These are phyloP conservation scores for Neckera pumila DNA, from an alignment of 225 moss, liverwort and hornwort genomes.

Conservation along the genomic window DNA sequence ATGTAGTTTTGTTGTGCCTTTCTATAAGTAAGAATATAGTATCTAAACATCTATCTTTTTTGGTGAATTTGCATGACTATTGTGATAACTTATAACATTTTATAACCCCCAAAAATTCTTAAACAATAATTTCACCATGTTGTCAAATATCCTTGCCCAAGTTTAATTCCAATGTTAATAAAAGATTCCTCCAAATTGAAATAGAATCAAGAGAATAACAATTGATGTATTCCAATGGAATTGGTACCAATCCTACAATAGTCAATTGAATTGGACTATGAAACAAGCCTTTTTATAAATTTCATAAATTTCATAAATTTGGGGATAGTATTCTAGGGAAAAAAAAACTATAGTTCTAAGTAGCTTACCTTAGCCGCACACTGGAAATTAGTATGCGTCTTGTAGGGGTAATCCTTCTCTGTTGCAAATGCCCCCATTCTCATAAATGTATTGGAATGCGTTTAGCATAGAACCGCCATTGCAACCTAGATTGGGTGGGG, in stretches of 20 bases:
- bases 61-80: neutral
- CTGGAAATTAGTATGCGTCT: neutral
- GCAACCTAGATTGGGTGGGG: constrained; percentile 49
- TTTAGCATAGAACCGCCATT: constrained; percentile 53
- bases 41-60: neutral
- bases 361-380: constrained; percentile 3
- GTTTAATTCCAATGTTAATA: neutral
- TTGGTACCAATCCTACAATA: neutral
- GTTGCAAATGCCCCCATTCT: constrained; percentile 54
- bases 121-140: neutral
- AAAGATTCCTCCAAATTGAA: neutral
- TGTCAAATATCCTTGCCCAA: neutral
- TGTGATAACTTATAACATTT: too few relatives aligned
- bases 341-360: neutral
- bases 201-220: neutral
- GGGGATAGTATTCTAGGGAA: neutral
- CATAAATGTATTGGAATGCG: constrained; percentile 45
- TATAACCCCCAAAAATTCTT: neutral
- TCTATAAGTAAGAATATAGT: neutral
- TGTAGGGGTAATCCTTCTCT: constrained; percentile 57
- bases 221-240: neutral
- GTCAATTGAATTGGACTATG: neutral
- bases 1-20: neutral
- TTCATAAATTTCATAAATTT: too few relatives aligned
- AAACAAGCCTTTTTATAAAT: neutral